Conservation (phyloP, 371 early-diverging fungal species). For the Cokeromyces recurvatus region DNA sequence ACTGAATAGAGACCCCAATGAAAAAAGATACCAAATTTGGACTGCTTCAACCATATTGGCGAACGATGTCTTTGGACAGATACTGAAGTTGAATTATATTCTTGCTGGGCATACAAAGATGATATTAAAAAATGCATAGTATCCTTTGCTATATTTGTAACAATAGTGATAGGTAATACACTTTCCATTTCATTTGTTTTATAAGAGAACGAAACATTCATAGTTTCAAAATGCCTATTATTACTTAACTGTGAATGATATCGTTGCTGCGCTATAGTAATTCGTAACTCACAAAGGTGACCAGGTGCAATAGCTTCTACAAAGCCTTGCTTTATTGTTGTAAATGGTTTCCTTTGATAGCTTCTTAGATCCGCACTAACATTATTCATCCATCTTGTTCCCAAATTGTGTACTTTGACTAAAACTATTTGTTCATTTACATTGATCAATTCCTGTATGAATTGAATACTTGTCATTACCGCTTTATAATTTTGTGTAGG, state of each 20-base stretch:
- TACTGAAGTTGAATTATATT: not conserved
- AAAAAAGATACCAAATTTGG: constrained; percentile 36
- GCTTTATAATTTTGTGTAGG: not conserved
- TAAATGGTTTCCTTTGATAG: too few relatives aligned
- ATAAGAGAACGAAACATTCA: too few relatives aligned
- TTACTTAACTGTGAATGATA: too few relatives aligned
- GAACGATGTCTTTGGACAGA: constrained; percentile 23
- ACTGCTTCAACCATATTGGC: constrained; percentile 26
- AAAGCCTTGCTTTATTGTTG: constrained; percentile 1
- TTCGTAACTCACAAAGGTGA: not conserved
- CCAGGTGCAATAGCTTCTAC: constrained; percentile 14
- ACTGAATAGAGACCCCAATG: constrained; percentile 37
- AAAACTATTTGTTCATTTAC: constrained; percentile 9
- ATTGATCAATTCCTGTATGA: constrained; percentile 3
- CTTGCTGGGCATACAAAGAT: not conserved
- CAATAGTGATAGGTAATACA: too few relatives aligned
- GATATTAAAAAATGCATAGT: too few relatives aligned
- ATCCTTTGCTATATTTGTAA: too few relatives aligned
- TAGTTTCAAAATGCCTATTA: too few relatives aligned
- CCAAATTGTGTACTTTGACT: constrained; percentile 13
- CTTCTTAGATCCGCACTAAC: too few relatives aligned
- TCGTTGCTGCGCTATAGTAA: not conserved
- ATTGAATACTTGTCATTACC: not conserved
- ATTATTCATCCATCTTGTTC: constrained; percentile 4
- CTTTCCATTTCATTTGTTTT: too few relatives aligned